These are phyloP conservation scores for Jacaranda mimosifolia DNA, from an alignment of 257 asterid genomes.

Conservation along the genomic window DNA sequence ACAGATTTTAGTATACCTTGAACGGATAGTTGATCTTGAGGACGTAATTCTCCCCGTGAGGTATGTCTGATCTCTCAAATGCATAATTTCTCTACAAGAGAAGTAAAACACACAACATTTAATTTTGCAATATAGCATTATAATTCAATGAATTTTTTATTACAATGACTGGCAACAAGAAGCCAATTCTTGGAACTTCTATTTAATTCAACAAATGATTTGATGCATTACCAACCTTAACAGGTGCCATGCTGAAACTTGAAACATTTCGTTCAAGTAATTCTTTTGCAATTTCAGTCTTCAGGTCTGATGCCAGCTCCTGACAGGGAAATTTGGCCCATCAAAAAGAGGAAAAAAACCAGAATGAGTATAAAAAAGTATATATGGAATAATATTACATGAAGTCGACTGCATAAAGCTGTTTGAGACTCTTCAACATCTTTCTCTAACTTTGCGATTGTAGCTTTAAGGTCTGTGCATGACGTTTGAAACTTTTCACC, in stretches of 20 bases:
- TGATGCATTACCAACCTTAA: slow-evolving; percentile 71
- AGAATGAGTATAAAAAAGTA: slow-evolving; percentile 27
- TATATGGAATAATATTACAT: slow-evolving; percentile 51
- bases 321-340: slow-evolving; percentile 37
- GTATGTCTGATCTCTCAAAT: slow-evolving; percentile 87
- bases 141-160: not conserved
- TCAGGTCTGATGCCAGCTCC: slow-evolving; percentile 87
- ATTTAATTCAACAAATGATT: slow-evolving; percentile 23
- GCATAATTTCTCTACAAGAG: slow-evolving; percentile 84
- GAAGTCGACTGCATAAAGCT: slow-evolving; percentile 69
- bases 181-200: slow-evolving; percentile 8
- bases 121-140: slow-evolving; percentile 29
- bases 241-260: slow-evolving; percentile 83
- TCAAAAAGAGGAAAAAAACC: slow-evolving; percentile 38
- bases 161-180: slow-evolving; percentile 17
- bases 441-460: slow-evolving; percentile 63
- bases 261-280: slow-evolving; percentile 70
- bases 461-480: slow-evolving; percentile 44
- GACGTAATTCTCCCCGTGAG: slow-evolving; percentile 84
- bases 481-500: slow-evolving; percentile 44
- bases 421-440: slow-evolving; percentile 66
- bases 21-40: slow-evolving; percentile 87
- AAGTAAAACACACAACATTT: slow-evolving; percentile 22
- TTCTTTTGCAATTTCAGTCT: slow-evolving; percentile 69
- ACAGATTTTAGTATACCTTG: slow-evolving; percentile 61